Evolutionary conservation across 2,329 filamentous ascomycete genomes (phyloP).

Genomic region (Diatrype stigma): DNA sequence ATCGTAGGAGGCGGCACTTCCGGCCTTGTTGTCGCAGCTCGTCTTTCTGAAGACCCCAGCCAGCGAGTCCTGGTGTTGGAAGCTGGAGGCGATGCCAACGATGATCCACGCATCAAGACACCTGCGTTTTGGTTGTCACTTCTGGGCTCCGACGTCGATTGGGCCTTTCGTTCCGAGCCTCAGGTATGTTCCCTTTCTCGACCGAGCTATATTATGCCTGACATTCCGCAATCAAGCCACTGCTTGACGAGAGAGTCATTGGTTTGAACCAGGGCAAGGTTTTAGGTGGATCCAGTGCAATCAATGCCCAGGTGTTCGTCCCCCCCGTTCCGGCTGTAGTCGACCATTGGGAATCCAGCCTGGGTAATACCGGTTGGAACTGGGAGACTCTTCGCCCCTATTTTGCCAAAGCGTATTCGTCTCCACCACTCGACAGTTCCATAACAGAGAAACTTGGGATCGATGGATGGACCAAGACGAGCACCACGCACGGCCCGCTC

Average conservation of each 20-base stretch:
- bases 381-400: no score
- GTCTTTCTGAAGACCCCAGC: constrained; percentile 11
- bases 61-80: constrained; percentile 13
- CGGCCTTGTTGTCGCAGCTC: constrained; percentile 11
- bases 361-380: constrained; percentile 25
- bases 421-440: no score
- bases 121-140: constrained; percentile 7
- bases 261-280: not conserved
- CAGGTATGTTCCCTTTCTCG: no score
- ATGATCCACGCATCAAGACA: constrained; percentile 9
- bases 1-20: constrained; percentile 9
- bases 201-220: no score
- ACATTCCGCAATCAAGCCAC: no score
- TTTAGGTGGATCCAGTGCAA: not conserved
- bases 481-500: constrained; percentile 2
- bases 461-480: constrained; percentile 1
- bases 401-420: no score
- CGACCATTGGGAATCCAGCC: constrained; percentile 29
- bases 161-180: constrained; percentile 5
- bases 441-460: constrained; percentile 9
- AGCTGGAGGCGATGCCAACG: constrained; percentile 8
- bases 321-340: not conserved
- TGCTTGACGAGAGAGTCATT: no score
- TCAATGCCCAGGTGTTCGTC: not conserved
- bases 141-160: constrained; percentile 6